These are phyloP conservation scores for Solanum gandarillasii DNA, from an alignment of 257 asterid genomes.

Conservation along the genomic window DNA sequence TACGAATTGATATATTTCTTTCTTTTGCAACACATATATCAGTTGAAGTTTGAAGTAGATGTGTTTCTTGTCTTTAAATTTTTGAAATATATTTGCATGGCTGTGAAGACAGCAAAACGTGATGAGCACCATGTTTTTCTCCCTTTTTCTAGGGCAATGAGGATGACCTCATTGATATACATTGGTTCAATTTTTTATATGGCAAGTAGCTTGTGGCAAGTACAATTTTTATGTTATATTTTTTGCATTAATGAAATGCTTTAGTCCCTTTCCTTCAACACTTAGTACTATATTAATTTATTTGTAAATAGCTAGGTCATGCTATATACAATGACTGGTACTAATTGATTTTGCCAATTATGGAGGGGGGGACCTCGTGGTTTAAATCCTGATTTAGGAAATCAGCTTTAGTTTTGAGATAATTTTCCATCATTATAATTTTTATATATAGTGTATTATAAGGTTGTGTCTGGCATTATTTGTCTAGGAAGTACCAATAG, in stretches of 20 bases:
- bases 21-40: not conserved
- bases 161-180: not conserved
- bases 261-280: not conserved
- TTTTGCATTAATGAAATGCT: not conserved
- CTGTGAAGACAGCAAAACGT: not conserved
- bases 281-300: not conserved
- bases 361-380: constrained; percentile 16
- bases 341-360: constrained; percentile 20
- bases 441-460: not conserved
- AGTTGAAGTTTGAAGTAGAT: not conserved
- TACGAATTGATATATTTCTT: not conserved
- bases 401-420: not conserved
- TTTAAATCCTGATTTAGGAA: constrained; percentile 13
- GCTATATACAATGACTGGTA: not conserved
- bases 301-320: not conserved
- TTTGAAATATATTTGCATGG: not conserved
- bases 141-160: not conserved
- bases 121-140: not conserved
- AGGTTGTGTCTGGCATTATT: constrained; percentile 1
- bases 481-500: constrained; percentile 8
- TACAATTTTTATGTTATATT: not conserved
- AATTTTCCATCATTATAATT: not conserved
- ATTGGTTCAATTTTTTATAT: not conserved
- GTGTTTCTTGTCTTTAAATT: not conserved
- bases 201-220: not conserved